Evolutionary conservation across 306 rosid species (phyloP).

Genomic region (Vigna mungo): DNA sequence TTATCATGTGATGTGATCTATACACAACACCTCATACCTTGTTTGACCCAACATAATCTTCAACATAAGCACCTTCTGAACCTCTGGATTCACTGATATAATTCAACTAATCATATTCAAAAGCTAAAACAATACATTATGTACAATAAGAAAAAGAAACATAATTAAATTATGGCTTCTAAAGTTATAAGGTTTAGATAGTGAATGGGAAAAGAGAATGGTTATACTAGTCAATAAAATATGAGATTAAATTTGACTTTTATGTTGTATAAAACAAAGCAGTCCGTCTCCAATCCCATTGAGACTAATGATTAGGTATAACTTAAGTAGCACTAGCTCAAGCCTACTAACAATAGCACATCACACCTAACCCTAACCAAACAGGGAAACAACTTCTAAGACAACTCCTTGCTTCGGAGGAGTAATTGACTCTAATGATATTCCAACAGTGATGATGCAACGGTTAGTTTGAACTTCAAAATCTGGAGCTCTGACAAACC

Average conservation of each 20-base stretch:
- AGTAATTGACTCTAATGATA: constrained; percentile 2
- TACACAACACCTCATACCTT: constrained; percentile 62
- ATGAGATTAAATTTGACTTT: constrained; percentile 27
- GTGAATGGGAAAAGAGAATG: constrained; percentile 7
- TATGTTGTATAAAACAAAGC: neutral
- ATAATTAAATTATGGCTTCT: neutral
- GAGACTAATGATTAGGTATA: constrained; percentile 10
- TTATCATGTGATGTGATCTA: constrained; percentile 1
- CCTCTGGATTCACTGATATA: constrained; percentile 60
- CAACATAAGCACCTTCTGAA: constrained; percentile 56
- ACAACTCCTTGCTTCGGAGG: neutral
- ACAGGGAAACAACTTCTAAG: constrained; percentile 10
- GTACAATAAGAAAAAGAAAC: constrained; percentile 29
- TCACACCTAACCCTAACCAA: constrained; percentile 31
- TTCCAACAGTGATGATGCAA: constrained; percentile 32
- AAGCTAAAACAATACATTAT: constrained; percentile 35
- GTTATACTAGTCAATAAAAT: constrained; percentile 17
- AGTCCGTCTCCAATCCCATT: neutral
- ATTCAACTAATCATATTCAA: constrained; percentile 45
- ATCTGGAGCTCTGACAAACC: constrained; percentile 69
- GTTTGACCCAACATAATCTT: constrained; percentile 57
- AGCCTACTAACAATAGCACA: neutral
- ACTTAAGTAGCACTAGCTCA: neutral
- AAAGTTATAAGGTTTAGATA: constrained; percentile 20
- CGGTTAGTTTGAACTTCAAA: constrained; percentile 35